Evolutionary conservation across 192 early-diverging fungal species (phyloP), one percentile per base, ranked within the genome.

Genomic region (Oehlia diaphana): DNA sequence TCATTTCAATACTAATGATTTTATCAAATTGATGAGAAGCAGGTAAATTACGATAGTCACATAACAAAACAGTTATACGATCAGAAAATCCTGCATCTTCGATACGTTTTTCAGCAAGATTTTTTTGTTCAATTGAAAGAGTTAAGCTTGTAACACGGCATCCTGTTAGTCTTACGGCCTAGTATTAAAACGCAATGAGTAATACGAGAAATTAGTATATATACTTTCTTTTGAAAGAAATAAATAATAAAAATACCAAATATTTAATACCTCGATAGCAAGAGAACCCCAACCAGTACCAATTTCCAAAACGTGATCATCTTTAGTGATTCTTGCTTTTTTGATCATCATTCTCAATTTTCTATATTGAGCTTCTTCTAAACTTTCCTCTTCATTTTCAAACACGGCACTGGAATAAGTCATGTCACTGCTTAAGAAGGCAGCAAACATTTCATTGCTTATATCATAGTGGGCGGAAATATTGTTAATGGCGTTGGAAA

Each of bases 201-300:
- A 47, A 47, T 12, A 9, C 5, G 10, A 47, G 44, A 47, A 12
- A 12, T 47, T 47, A 12, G 35, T 37, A 42, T 9, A 42, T 8
- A 47, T 47, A 47, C 10, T 47, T 67, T 16, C 2, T 12, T 33
- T 58, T 76, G 16, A 64, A 9, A 37, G 1, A 37, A 37, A 37
- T 4, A 37, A 37, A 37, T 37, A 37, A 37, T 26, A 37, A 37
- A 4, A 37, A 37, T 4, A 37, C 23, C 26, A 26, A 26, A 26
- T 26, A 26, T 26, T 49, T 23, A 21, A 72, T 79, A 82, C 81
- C 77, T 90, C 87, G 65, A 94, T 91, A 23, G 91, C 85, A 65
- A 94, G 82, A 64, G 90, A 85, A 4, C 93, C 93, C 93, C 93
- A 93, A 49, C 93, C 93, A 49, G 89, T 90, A 12, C 93, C 93